phyloP scores from a whole-genome alignment of 768 basidiomycete genomes.

The Mycena floridula region DNA sequence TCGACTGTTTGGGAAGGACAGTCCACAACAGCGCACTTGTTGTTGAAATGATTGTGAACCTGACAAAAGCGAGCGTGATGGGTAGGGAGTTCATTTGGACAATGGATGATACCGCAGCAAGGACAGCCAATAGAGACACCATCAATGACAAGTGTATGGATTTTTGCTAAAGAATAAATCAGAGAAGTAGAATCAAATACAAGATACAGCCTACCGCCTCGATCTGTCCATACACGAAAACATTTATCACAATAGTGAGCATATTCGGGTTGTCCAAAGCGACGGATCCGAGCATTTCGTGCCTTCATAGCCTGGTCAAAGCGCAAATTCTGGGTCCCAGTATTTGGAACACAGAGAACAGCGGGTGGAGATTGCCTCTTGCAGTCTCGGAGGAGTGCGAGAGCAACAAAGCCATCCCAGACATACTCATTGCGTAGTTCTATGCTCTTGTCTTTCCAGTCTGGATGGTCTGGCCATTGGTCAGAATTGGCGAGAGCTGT shows the following conservation, averaged over 20 bases:
- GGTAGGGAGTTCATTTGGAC: neutral
- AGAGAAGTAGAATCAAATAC: too few relatives aligned
- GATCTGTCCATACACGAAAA: neutral
- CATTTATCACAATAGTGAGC: neutral
- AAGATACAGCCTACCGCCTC: too few relatives aligned
- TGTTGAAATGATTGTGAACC: neutral
- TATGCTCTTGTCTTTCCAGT: neutral
- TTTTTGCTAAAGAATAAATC: neutral
- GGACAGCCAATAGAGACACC: neutral
- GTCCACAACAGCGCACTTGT: neutral
- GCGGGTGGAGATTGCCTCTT: neutral
- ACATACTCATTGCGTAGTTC: neutral
- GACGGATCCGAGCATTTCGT: neutral
- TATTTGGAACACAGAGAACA: neutral
- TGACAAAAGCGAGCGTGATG: neutral
- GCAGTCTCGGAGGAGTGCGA: neutral
- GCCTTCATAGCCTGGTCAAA: neutral
- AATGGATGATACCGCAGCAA: neutral
- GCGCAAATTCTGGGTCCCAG: neutral
- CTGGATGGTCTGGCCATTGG: neutral
- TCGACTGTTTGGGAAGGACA: neutral
- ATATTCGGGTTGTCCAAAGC: neutral
- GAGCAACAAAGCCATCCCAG: neutral
- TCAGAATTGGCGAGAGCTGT: neutral
- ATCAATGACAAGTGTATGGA: neutral